phyloP scores from a whole-genome alignment of 306 rosid species.

The Comarum palustre region DNA sequence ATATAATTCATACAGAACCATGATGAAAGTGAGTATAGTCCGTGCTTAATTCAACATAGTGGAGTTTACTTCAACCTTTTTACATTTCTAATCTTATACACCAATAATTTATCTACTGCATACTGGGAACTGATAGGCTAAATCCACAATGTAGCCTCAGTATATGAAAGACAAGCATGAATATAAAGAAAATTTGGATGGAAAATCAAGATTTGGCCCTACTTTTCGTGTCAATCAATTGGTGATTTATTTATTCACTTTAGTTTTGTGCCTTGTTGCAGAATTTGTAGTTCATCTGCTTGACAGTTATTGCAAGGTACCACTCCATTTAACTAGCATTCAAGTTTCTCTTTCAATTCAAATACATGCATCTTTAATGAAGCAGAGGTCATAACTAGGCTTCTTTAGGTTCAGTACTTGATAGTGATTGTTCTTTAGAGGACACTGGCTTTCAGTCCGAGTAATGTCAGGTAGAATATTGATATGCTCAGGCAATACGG shows the following conservation, averaged over 20 bases:
- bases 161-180: neutral
- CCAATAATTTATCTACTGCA: neutral
- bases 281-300: slow-evolving; percentile 66
- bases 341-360: slow-evolving; percentile 1
- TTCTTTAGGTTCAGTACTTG: neutral
- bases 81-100: neutral
- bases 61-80: neutral
- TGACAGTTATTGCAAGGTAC: slow-evolving; percentile 86
- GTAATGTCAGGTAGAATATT: too few species aligned
- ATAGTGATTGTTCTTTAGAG: neutral
- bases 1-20: neutral
- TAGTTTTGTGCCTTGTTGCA: slow-evolving; percentile 37
- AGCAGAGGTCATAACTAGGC: neutral
- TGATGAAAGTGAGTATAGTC: neutral
- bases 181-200: slow-evolving; percentile 5
- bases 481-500: neutral
- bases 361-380: neutral
- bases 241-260: slow-evolving; percentile 1
- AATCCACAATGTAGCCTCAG: slow-evolving; percentile 6
- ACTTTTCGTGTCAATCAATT: neutral
- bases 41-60: neutral
- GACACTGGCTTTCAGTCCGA: neutral
- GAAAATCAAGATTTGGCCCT: slow-evolving; percentile 4
- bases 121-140: slow-evolving; percentile 1
- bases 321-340: slow-evolving; percentile 21